Evolutionary conservation across 306 rosid species (phyloP).

Genomic region (Prunus armeniaca): DNA sequence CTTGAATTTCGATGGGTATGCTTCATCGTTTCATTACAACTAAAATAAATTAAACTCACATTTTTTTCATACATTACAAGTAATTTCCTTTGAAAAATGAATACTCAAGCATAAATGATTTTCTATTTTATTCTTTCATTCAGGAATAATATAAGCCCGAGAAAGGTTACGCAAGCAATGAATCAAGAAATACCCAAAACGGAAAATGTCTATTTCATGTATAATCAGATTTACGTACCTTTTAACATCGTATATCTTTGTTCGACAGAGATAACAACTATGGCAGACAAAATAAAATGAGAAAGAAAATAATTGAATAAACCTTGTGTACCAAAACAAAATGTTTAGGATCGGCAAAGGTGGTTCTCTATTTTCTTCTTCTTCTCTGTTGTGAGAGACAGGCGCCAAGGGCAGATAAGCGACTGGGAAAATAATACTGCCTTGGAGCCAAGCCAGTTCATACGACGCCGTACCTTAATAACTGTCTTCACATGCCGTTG

Average conservation of each 20-base stretch:
- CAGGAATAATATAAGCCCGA: background rate
- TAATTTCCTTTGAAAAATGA: background rate
- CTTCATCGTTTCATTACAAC: background rate
- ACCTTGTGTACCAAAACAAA: background rate
- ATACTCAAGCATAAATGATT: background rate
- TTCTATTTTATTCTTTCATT: background rate
- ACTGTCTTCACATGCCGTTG: background rate
- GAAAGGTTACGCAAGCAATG: background rate
- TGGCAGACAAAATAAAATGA: background rate
- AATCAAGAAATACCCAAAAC: background rate
- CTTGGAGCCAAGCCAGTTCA: background rate
- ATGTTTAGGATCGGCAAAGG: background rate
- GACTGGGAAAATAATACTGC: background rate
- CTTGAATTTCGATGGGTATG: background rate
- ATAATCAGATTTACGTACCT: background rate
- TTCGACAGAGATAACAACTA: background rate
- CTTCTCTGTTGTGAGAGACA: background rate
- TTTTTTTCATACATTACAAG: background rate
- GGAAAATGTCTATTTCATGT: background rate
- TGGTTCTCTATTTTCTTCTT: background rate
- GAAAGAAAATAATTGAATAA: background rate
- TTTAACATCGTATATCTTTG: background rate
- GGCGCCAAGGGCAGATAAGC: slow-evolving; percentile 4
- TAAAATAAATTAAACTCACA: background rate
- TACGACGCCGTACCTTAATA: background rate